Conservation (phyloP, 1,139 yeast species). For the Arxiozyma slooffiae region DNA sequence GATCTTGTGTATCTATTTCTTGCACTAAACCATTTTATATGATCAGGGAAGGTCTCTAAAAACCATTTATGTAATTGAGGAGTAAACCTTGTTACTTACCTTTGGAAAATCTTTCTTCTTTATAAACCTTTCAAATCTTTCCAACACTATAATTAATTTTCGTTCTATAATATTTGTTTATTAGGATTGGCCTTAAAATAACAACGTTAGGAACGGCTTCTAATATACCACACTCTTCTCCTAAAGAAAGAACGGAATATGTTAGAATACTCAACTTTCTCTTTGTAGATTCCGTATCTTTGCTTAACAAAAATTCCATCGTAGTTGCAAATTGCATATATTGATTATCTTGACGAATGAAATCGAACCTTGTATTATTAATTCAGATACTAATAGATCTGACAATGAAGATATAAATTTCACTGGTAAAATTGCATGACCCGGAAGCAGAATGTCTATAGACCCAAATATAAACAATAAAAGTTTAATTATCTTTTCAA, state of each 20-base stretch:
- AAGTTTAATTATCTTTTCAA: conserved; percentile 22
- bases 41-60: conserved; percentile 80
- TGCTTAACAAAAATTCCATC: conserved; percentile 61
- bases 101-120: conserved; percentile 26
- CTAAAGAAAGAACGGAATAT: conserved; percentile 81
- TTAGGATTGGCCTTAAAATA: conserved; percentile 64
- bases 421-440: conserved; percentile 10
- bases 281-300: conserved; percentile 63
- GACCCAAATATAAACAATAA: conserved; percentile 20
- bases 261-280: conserved; percentile 64
- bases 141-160: conserved; percentile 29
- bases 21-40: conserved; percentile 76
- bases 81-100: conserved; percentile 39
- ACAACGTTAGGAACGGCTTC: conserved; percentile 86
- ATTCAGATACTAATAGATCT: conserved; percentile 9
- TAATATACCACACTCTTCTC: conserved; percentile 80
- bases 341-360: conserved; percentile 75
- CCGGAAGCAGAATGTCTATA: conserved; percentile 6
- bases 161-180: conserved; percentile 36
- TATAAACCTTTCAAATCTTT: conserved; percentile 12
- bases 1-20: conserved; percentile 68
- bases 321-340: conserved; percentile 87
- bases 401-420: conserved; percentile 14
- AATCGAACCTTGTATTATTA: conserved; percentile 3
- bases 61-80: conserved; percentile 87